Conservation (phyloP, 2,329 filamentous ascomycete species). For the Metarhizium humberi region DNA sequence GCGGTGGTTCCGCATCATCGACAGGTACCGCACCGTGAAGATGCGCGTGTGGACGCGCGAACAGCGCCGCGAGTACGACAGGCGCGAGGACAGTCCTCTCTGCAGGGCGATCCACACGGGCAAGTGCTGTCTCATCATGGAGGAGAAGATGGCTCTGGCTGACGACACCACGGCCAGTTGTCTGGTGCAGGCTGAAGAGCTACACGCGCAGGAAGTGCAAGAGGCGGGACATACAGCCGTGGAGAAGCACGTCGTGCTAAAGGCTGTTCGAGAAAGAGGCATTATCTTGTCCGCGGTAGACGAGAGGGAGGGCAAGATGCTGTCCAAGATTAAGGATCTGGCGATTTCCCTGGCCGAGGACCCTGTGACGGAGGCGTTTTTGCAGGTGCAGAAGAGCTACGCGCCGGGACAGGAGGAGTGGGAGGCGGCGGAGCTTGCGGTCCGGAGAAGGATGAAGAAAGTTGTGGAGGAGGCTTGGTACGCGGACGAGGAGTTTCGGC, state of each 20-base stretch:
- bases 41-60: slow-evolving; percentile 9
- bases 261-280: slow-evolving; percentile 3
- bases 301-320: slow-evolving; percentile 5
- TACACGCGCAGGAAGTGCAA: background rate
- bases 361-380: slow-evolving; percentile 1
- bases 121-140: slow-evolving; percentile 7
- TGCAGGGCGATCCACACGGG: slow-evolving; percentile 10
- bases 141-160: background rate
- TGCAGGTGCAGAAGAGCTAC: background rate
- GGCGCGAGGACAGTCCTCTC: slow-evolving; percentile 6
- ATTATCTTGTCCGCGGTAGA: slow-evolving; percentile 6
- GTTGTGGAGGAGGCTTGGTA: slow-evolving; percentile 6
- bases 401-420: slow-evolving; percentile 4
- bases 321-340: slow-evolving; percentile 4
- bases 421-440: slow-evolving; percentile 1
- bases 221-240: background rate
- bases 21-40: slow-evolving; percentile 13
- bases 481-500: slow-evolving; percentile 3
- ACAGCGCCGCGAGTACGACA: slow-evolving; percentile 8
- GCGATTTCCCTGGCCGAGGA: slow-evolving; percentile 4
- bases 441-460: slow-evolving; percentile 7
- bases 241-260: background rate
- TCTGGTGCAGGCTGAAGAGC: slow-evolving; percentile 7
- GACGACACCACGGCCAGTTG: slow-evolving; percentile 1
- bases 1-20: slow-evolving; percentile 11